Evolutionary conservation across 169 alveolate species (phyloP).

Genomic region (Plasmodium inui): DNA sequence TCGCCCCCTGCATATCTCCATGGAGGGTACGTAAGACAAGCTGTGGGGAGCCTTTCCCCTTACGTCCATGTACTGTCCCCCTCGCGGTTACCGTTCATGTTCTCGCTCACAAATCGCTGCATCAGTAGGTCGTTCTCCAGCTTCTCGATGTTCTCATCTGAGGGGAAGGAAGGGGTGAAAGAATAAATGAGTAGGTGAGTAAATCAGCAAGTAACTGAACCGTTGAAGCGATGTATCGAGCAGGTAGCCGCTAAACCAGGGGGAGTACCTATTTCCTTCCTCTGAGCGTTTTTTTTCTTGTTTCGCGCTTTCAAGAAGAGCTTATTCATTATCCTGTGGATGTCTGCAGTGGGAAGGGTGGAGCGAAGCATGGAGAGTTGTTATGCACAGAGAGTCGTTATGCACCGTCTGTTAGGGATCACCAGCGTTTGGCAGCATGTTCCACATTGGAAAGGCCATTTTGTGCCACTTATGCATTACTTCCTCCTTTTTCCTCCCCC

Average conservation of each 20-base stretch:
- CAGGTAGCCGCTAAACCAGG: not conserved
- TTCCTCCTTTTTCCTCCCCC: not conserved
- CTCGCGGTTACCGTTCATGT: constrained; percentile 7
- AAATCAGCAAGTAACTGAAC: not conserved
- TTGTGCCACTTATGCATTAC: not conserved
- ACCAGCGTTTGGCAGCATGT: too few species aligned
- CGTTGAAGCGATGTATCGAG: not conserved
- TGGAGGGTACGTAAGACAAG: not conserved
- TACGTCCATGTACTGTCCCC: too few species aligned
- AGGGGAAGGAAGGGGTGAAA: too few species aligned
- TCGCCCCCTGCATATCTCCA: not conserved
- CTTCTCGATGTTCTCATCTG: constrained; percentile 40
- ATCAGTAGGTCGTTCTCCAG: constrained; percentile 42
- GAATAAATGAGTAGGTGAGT: not conserved
- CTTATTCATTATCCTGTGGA: constrained; percentile 8
- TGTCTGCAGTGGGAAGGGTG: not conserved
- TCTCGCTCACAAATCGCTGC: constrained; percentile 47
- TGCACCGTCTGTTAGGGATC: not conserved
- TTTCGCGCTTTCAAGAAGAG: not conserved
- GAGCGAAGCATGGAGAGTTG: not conserved
- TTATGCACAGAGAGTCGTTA: not conserved
- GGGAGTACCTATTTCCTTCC: constrained; percentile 13
- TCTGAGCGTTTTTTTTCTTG: not conserved
- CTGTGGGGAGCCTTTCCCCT: too few species aligned
- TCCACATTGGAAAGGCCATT: not conserved